Conservation (phyloP, 1,284 basidiomycete genomes). For the Apiotrichum brassicae region DNA sequence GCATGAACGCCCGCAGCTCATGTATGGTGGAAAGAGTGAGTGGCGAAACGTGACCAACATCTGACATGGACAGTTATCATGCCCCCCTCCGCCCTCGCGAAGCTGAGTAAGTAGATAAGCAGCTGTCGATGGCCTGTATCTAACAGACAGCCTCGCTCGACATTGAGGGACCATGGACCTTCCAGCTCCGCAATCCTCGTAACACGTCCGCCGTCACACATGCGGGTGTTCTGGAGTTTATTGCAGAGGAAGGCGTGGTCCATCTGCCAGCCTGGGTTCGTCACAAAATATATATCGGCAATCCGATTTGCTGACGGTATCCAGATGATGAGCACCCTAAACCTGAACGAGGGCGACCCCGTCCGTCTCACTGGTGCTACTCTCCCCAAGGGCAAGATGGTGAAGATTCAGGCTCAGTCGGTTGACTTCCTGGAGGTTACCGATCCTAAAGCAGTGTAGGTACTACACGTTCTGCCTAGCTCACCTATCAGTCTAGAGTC, state of each 20-base stretch:
- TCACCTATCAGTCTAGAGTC: constrained; percentile 69
- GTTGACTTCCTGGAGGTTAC: constrained; percentile 83
- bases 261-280: constrained; percentile 86
- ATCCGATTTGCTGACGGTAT: constrained; percentile 4
- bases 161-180: constrained; percentile 90
- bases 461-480: constrained; percentile 15
- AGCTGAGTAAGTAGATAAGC: constrained; percentile 55
- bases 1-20: constrained; percentile 42
- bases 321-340: constrained; percentile 90
- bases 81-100: constrained; percentile 89
- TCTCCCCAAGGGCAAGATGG: constrained; percentile 87
- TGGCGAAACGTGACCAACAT: constrained; percentile 18
- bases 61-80: constrained; percentile 68
- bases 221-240: constrained; percentile 96
- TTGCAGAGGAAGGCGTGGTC: constrained; percentile 91
- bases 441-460: constrained; percentile 95
- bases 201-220: constrained; percentile 81
- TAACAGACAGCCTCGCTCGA: constrained; percentile 62
- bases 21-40: constrained; percentile 92
- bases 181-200: constrained; percentile 83
- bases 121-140: background rate
- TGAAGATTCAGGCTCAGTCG: constrained; percentile 94
- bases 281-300: background rate
- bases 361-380: constrained; percentile 84
- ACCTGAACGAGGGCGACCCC: constrained; percentile 85